These are phyloP conservation scores for Aspergillus affinis DNA, from an alignment of 495 filamentous ascomycete species.

Conservation along the genomic window DNA sequence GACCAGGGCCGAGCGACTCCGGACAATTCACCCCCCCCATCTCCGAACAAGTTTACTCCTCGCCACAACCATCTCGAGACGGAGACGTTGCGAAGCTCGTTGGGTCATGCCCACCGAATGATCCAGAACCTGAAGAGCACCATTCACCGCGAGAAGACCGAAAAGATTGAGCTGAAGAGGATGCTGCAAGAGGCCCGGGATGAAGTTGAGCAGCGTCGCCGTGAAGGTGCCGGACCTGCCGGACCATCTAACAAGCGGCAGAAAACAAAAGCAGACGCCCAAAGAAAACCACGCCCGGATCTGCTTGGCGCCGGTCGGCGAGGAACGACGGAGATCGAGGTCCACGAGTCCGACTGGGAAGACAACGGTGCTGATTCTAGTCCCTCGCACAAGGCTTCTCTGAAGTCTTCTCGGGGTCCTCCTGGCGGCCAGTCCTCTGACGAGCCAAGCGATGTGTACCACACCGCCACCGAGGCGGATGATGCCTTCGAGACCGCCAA, in stretches of 20 bases:
- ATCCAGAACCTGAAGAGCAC: conserved; percentile 93
- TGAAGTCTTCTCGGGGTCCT: conserved; percentile 21
- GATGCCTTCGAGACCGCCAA: conserved; percentile 83
- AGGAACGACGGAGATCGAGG: conserved; percentile 70
- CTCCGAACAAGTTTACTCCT: conserved; percentile 86
- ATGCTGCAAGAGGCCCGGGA: conserved; percentile 95
- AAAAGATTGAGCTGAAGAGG: conserved; percentile 92
- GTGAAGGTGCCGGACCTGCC: conserved; percentile 50
- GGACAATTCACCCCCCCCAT: conserved; percentile 86
- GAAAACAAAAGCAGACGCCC: conserved; percentile 66
- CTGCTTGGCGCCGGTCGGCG: conserved; percentile 76
- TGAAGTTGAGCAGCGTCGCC: conserved; percentile 78
- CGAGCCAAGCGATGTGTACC: conserved; percentile 66
- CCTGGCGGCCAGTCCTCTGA: conserved; percentile 31
- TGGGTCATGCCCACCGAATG: conserved; percentile 92
- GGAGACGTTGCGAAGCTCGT: conserved; percentile 88
- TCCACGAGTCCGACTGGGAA: conserved; percentile 87
- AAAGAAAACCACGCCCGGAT: conserved; percentile 76
- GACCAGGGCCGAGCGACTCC: conserved; percentile 71
- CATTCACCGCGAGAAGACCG: conserved; percentile 95
- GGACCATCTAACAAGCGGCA: conserved; percentile 57
- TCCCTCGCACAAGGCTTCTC: conserved; percentile 39
- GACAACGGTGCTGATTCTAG: conserved; percentile 61
- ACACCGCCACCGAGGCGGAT: conserved; percentile 81
- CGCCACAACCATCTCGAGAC: conserved; percentile 87